A percentile compares a stretch with the other conserved stretches of the same genome.
Evolutionary conservation across 2,329 filamentous ascomycete species (phyloP).

Genomic region (Rutstroemia sp.): DNA sequence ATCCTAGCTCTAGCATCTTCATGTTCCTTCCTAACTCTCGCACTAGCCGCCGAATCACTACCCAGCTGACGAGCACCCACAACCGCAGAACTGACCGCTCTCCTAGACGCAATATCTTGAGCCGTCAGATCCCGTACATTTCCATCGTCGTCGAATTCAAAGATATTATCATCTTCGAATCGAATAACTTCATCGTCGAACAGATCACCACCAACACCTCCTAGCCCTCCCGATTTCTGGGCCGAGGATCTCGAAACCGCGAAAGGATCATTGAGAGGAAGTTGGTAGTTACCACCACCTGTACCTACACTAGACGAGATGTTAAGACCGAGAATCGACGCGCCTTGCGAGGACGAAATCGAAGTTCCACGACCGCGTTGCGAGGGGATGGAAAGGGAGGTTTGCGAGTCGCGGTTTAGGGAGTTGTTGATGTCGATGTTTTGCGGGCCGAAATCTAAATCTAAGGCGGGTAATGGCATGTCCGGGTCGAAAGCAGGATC

Average conservation of each 20-base stretch:
- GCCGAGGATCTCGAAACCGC: conserved; percentile 27
- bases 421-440: conserved; percentile 10
- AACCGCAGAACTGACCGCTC: conserved; percentile 6
- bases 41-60: conserved; percentile 33
- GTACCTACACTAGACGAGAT: conserved; percentile 41
- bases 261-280: conserved; percentile 24
- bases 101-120: conserved; percentile 18
- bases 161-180: conserved; percentile 33
- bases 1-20: conserved; percentile 31
- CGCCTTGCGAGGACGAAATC: conserved; percentile 13
- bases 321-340: conserved; percentile 33
- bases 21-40: conserved; percentile 35
- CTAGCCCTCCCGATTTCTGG: conserved; percentile 20
- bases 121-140: conserved; percentile 43
- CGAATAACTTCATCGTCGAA: conserved; percentile 25
- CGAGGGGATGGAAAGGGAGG: conserved; percentile 28
- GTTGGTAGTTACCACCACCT: conserved; percentile 28
- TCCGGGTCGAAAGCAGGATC: conserved; percentile 75
- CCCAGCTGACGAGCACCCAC: conserved; percentile 11
- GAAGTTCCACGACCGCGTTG: conserved; percentile 16
- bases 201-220: conserved; percentile 22
- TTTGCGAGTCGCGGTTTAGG: conserved; percentile 25
- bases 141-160: conserved; percentile 55
- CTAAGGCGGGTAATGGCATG: conserved; percentile 51
- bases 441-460: conserved; percentile 34